Percentiles rank a stretch among this genome's conserved stretches.
phyloP scores from a whole-genome alignment of 78 protist genomes.

The Pigoraptor vietnamica region DNA sequence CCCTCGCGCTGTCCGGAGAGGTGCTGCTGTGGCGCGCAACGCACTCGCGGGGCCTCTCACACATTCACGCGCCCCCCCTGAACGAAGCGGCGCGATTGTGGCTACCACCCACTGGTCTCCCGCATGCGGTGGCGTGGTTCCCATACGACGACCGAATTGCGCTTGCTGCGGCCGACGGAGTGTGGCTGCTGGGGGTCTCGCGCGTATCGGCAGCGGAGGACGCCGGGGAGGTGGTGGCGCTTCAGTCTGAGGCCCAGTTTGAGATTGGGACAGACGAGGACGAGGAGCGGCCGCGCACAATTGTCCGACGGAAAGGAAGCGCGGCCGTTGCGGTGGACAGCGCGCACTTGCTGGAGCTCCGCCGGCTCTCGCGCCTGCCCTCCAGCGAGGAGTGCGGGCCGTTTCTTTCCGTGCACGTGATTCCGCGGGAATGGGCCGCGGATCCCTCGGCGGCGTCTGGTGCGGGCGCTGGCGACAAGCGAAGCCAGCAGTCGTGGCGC shows the following conservation, averaged over 20 bases:
- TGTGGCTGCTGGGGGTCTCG: not conserved
- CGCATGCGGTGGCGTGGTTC: not conserved
- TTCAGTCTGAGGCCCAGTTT: not conserved
- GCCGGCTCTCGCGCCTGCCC: not conserved
- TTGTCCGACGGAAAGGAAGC: not conserved
- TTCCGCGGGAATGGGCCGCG: not conserved
- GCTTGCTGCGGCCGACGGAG: not conserved
- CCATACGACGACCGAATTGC: not conserved
- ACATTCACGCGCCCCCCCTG: not conserved
- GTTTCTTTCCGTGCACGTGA: not conserved
- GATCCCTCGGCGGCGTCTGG: not conserved
- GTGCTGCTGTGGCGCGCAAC: not conserved
- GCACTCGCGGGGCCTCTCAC: not conserved
- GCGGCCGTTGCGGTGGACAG: not conserved
- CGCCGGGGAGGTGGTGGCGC: not conserved
- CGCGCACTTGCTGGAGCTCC: not conserved
- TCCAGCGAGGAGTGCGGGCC: not conserved
- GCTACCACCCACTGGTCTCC: not conserved
- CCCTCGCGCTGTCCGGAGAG: not conserved
- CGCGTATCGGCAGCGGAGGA: not conserved
- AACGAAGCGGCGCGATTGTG: not conserved
- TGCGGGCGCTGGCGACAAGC: not conserved
- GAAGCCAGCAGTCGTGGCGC: too few species aligned
- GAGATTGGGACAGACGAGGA: too few species aligned
- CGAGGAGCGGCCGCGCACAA: too few species aligned